phyloP scores from a whole-genome alignment of 768 basidiomycete genomes.

The Pulveroboletus sp. region DNA sequence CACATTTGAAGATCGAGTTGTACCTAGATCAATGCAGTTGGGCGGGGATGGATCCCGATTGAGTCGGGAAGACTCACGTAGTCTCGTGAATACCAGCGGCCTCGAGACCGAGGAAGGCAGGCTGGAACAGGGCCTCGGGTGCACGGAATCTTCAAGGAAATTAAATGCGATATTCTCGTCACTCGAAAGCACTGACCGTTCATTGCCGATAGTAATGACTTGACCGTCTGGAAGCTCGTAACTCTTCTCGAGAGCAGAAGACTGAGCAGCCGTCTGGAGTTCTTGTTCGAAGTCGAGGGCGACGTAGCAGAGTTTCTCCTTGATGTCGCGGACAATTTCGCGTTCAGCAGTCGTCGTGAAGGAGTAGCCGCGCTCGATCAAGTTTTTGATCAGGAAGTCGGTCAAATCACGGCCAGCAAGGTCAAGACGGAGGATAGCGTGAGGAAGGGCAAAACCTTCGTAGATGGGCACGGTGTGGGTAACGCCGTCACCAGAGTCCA shows the following conservation, averaged over 20 bases:
- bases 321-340: conserved; percentile 96
- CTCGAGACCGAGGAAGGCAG: conserved; percentile 68
- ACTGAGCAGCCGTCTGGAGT: conserved; percentile 84
- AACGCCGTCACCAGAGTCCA: conserved; percentile 96
- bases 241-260: conserved; percentile 86
- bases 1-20: conserved; percentile 64
- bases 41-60: neutral
- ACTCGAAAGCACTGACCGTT: conserved; percentile 38
- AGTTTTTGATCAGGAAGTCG: conserved; percentile 74
- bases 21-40: conserved; percentile 30
- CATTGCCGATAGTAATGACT: conserved; percentile 82
- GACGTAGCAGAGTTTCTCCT: conserved; percentile 90
- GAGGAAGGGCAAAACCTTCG: conserved; percentile 89
- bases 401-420: conserved; percentile 92
- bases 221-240: conserved; percentile 93
- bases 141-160: conserved; percentile 42
- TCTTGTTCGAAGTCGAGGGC: conserved; percentile 94
- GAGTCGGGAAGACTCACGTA: conserved; percentile 37
- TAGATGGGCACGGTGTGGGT: conserved; percentile 96
- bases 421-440: conserved; percentile 90
- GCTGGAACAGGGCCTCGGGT: conserved; percentile 49
- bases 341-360: conserved; percentile 93
- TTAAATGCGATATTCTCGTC: neutral
- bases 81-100: conserved; percentile 80
- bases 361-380: conserved; percentile 88